These are phyloP conservation scores for Panellus pusillus DNA, from an alignment of 768 basidiomycete genomes.

Conservation along the genomic window DNA sequence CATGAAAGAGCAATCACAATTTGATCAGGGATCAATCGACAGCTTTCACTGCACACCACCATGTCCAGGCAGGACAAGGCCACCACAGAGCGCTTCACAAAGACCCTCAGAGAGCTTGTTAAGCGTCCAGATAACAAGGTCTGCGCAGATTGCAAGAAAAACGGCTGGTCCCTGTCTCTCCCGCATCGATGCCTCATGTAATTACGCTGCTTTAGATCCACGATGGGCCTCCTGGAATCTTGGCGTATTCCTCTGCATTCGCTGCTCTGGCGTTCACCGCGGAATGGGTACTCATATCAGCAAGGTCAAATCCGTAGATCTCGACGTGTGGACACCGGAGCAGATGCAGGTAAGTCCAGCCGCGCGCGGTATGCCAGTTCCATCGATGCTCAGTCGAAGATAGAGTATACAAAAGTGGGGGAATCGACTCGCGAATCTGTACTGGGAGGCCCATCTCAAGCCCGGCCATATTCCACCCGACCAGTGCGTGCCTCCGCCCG, in stretches of 20 bases:
- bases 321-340: constrained; percentile 96
- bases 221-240: constrained; percentile 99
- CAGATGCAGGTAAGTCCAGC: constrained; percentile 72
- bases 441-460: constrained; percentile 97
- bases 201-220: constrained; percentile 60
- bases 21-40: background rate
- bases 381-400: constrained; percentile 23
- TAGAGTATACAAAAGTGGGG: constrained; percentile 85
- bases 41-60: constrained; percentile 17
- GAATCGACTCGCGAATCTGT: constrained; percentile 86
- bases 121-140: constrained; percentile 90
- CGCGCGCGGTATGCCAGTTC: background rate
- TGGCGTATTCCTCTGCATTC: constrained; percentile 93
- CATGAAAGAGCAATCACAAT: constrained; percentile 28
- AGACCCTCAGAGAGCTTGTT: constrained; percentile 81
- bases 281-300: constrained; percentile 99
- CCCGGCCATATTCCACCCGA: constrained; percentile 90
- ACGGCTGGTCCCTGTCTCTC: constrained; percentile 56
- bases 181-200: constrained; percentile 3
- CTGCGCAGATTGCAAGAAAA: constrained; percentile 96
- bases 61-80: constrained; percentile 77
- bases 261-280: constrained; percentile 96
- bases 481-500: constrained; percentile 63
- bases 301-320: constrained; percentile 95
- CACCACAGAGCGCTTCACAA: constrained; percentile 77